Base-by-base conservation (phyloP, 352 stramenopile species). In the Blastocystis sp. region DNA sequence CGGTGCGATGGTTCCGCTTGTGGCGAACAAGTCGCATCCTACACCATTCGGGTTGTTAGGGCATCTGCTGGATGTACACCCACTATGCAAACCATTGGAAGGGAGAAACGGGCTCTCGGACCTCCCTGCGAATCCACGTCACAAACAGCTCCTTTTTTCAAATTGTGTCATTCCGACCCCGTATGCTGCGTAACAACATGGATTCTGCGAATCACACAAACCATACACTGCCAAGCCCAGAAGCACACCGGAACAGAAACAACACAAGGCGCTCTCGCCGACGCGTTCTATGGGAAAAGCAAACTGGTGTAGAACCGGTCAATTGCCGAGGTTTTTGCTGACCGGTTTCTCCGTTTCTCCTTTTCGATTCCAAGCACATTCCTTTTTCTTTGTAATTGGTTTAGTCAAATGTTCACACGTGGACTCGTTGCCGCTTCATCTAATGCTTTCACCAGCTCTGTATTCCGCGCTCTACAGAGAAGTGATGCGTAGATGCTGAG, bases 391-490 rank as follows among this genome's bases (percentile, higher is more conserved):
- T 68, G 45, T 68, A 48, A 69, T 69, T 70, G 45, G n/a, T 84
- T 38, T 57, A 84, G 17, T 68, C 34, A 42, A 66, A 84, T 84
- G 74, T 84, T 84, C 74, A 69, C 74, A 40, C 74, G 74, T 54
- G 74, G 57, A 84, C 48, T 84, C 54, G 57, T 84, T 84, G 48
- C 74, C 45, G 24, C 74, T 62, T 84, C 74, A 45, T 69, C 74
- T 40, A 84, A 57, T 24, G 57, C 74, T 69, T 84, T 68, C 60
- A 48, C 57, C 40, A 84, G 40, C 74, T 84, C 74, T 84, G 74
- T 84, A 68, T n/a, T 21, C 14, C n/a, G 59, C 14, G 4, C 2
- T 34, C 10, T 65, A 34, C 42, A 4, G 45, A 54, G 28, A 24
- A 24, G 17, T 48, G 45, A 34, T 48, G 17, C 66, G 71, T 81